Evolutionary conservation across 2,329 filamentous ascomycete species (phyloP), one percentile per base, ranked within the genome.

Genomic region (Fusarium buxicola): DNA sequence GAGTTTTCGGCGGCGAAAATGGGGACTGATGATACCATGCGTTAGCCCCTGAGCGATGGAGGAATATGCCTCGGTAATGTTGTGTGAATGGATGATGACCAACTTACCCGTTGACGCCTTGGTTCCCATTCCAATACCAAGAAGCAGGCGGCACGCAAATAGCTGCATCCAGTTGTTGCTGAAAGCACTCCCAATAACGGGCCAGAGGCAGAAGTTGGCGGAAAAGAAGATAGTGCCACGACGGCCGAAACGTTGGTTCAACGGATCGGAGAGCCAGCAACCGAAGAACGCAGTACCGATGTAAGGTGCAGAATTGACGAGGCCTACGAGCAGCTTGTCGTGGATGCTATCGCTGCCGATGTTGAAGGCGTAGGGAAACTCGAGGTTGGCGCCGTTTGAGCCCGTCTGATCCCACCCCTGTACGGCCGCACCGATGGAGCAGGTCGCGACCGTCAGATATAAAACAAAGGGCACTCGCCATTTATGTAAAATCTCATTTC

Each of bases 81-180:
- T 10, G n/a, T 31, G 21, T 25, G n/a, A 16, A 5, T 25, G n/a
- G 15, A 5, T 10, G 8, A 24, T 12, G 27, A 11, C 12, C 2
- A 24, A 73, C 77, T 56, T 54, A 79, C 78, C 77, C 10, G 86
- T 89, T 0, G 86, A 86, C 16, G 87, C 87, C 72, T 93, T 93
- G 13, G 89, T 83, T 25, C 91, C 91, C 79, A 94, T 92, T 2
- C 89, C 91, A 40, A 95, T 85, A 9, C 92, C 92, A 58, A 94
- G 83, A 11, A 91, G 81, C 60, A 94, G 84, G 36, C 92, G 87
- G 44, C 87, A 88, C 36, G 86, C 81, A 56, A 95, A 83, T 65
- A 93, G 84, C 69, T 92, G 85, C 72, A 80, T 82, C 90, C 91
- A 94, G 1, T 83, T 88, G 60, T 90, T 85, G 50, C 88, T 86